Evolutionary conservation across 176 grass and related monocot species (phyloP), one percentile per base, ranked within the genome.

Genomic region (Panicum miliaceum): DNA sequence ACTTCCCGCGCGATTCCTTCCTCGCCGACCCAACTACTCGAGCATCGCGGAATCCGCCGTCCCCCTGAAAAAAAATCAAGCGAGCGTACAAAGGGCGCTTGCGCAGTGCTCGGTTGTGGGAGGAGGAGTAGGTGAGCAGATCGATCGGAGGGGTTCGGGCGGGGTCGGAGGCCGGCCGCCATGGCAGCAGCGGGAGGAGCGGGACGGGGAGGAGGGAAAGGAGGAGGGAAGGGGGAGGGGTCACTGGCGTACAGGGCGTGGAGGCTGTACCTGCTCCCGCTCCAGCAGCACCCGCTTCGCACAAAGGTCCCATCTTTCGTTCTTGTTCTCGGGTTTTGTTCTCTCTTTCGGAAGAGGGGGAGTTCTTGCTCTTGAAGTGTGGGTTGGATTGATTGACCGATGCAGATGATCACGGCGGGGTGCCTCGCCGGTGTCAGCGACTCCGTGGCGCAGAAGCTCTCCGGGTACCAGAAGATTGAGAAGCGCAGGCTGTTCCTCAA

Each of bases 361-460:
- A 53, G 23, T 57, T 76, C 34, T 16, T 72, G 51, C n/a, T n/a
- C n/a, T n/a, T n/a, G n/a, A n/a, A n/a, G n/a, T n/a, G n/a, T n/a
- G 27, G 26, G 59, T 75, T 71, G 27, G 22, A 75, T 38, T 61
- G 15, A 46, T 68, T 86, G 79, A 2, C 45, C 59, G 65, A 10
- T 32, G 42, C 81, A 98, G 93, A 91, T 91, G 93, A 87, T 98
- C 71, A 98, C 96, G 6, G 84, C 96, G 13, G 96, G 91, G 4
- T 89, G 90, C 78, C 87, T 98, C 51, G 96, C 96, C 25, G 96
- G 93, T 50, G 81, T 95, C 77, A 98, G 96, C 46, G 96, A 98
- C 78, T 92, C 96, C 3, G 91, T 88, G 46, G 96, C 96, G 38
- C 93, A 98, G 93, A 98, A 94, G 85, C 91, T 98, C 73, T 92